phyloP scores from a whole-genome alignment of 192 early-diverging fungal genomes.

The Backusella psychrophila region DNA sequence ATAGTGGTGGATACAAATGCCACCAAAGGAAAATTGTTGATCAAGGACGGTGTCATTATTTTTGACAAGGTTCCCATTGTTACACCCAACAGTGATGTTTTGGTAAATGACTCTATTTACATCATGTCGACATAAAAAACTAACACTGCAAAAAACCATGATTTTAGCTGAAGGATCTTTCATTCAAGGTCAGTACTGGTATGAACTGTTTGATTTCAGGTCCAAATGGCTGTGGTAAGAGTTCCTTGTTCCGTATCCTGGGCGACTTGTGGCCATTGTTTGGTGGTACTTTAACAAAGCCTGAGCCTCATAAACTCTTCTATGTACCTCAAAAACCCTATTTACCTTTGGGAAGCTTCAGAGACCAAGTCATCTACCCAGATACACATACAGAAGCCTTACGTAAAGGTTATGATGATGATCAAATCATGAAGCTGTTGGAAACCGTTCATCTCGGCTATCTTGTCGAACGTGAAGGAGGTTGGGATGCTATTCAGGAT shows the following conservation, averaged over 20 bases:
- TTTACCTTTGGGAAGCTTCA: conserved; percentile 71
- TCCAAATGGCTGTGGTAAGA: conserved; percentile 62
- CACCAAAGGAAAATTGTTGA: conserved; percentile 50
- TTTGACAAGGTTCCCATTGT: conserved; percentile 79
- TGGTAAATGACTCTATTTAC: conserved; percentile 25
- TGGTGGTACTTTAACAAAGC: conserved; percentile 57
- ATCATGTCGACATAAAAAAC: not conserved
- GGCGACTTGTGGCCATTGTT: conserved; percentile 65
- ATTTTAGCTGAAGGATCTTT: conserved; percentile 57
- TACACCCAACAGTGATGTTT: conserved; percentile 68
- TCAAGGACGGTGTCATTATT: conserved; percentile 52
- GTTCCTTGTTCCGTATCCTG: conserved; percentile 63
- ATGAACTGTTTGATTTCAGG: conserved; percentile 75
- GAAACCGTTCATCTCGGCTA: conserved; percentile 66
- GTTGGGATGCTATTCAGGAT: conserved; percentile 69
- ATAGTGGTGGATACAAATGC: conserved; percentile 43
- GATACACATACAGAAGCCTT: conserved; percentile 68
- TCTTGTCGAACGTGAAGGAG: conserved; percentile 70
- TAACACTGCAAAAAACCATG: not conserved
- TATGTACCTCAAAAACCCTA: conserved; percentile 92
- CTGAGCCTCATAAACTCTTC: conserved; percentile 62
- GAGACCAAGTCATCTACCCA: conserved; percentile 86
- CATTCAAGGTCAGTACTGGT: conserved; percentile 67
- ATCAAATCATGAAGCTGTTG: conserved; percentile 63
- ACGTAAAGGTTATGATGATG: conserved; percentile 59